phyloP scores from a whole-genome alignment of 2,329 filamentous ascomycete species.

The Keithomyces neogunnii region DNA sequence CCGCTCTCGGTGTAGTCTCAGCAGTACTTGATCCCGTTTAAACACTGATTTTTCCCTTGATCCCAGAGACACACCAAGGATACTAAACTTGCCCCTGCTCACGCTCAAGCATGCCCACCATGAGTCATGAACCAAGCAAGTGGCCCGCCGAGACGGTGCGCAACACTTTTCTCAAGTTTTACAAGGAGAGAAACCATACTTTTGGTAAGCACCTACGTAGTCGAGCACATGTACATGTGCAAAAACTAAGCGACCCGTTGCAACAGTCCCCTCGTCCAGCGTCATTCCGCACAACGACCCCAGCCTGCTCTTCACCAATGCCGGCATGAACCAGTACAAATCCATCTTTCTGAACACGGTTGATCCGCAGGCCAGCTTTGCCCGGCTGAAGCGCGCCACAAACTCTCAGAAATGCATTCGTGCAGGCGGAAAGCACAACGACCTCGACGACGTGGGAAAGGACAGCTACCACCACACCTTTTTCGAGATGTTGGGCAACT shows the following conservation, averaged over 20 bases:
- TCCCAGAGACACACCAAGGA: too few species aligned
- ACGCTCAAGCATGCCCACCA: slow-evolving; percentile 20
- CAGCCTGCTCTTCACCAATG: slow-evolving; percentile 96
- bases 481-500: slow-evolving; percentile 99
- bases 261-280: slow-evolving; percentile 81
- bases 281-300: slow-evolving; percentile 96
- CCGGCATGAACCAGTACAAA: slow-evolving; percentile 99
- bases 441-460: slow-evolving; percentile 98
- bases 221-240: not conserved
- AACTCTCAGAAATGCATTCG: slow-evolving; percentile 97
- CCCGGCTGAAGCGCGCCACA: slow-evolving; percentile 79
- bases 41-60: too few species aligned
- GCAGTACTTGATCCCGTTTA: too few species aligned
- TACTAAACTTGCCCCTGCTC: not conserved
- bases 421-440: slow-evolving; percentile 89
- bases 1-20: too few species aligned
- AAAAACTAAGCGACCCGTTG: slow-evolving; percentile 12
- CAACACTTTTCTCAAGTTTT: slow-evolving; percentile 86
- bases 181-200: slow-evolving; percentile 81
- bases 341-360: slow-evolving; percentile 94
- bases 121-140: slow-evolving; percentile 52
- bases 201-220: slow-evolving; percentile 54
- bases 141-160: slow-evolving; percentile 78
- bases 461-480: slow-evolving; percentile 99
- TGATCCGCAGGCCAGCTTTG: slow-evolving; percentile 80